Conservation (phyloP, 1,284 basidiomycete species). For the Phaffia rhodozyma region DNA sequence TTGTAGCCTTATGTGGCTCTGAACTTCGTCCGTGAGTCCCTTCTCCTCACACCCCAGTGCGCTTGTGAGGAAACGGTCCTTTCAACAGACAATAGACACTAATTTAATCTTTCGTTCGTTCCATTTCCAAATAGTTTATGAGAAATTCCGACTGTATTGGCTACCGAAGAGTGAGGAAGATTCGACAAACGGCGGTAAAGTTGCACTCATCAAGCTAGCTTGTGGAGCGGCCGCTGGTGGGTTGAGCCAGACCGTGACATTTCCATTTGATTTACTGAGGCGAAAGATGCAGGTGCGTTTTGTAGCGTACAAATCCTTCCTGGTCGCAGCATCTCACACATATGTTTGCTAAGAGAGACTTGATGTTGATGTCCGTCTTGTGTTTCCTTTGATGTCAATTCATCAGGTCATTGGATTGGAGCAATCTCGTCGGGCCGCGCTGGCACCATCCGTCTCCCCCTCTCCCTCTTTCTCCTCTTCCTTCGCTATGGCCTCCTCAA, state of each 20-base stretch:
- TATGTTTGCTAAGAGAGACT: background rate
- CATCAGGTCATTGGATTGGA: constrained; percentile 12
- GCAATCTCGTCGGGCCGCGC: background rate
- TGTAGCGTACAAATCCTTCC: constrained; percentile 9
- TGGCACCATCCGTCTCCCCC: background rate
- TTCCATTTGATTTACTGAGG: constrained; percentile 87
- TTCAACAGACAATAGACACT: background rate
- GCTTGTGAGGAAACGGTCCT: constrained; percentile 22
- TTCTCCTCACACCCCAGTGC: constrained; percentile 25
- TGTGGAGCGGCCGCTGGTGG: constrained; percentile 44
- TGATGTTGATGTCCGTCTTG: background rate
- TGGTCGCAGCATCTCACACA: background rate
- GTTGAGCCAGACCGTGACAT: constrained; percentile 85
- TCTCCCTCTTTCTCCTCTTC: background rate
- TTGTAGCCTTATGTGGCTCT: constrained; percentile 27
- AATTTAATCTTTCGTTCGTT: background rate
- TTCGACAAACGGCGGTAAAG: constrained; percentile 18
- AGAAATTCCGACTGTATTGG: constrained; percentile 19
- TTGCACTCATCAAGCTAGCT: constrained; percentile 30
- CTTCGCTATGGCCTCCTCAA: background rate
- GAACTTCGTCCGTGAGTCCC: constrained; percentile 29
- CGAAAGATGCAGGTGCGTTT: constrained; percentile 82
- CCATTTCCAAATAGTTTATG: background rate
- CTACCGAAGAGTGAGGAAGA: constrained; percentile 23
- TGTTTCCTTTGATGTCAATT: background rate